Evolutionary conservation across 148 eudicot genomes (phyloP), one percentile per base, ranked within the genome.

Genomic region (Drosera capensis): DNA sequence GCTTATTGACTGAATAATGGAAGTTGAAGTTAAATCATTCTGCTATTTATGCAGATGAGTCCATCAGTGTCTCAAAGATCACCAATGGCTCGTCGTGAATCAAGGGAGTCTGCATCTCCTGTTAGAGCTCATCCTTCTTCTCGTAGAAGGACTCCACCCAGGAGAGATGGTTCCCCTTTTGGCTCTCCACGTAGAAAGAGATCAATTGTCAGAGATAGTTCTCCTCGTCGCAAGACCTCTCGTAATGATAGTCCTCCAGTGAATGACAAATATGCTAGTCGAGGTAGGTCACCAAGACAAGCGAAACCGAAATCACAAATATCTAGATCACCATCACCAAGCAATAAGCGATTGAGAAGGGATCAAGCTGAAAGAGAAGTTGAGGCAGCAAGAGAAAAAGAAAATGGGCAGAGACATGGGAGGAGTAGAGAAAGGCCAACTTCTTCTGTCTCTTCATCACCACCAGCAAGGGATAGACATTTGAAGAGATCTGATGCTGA

Each of bases 311-410:
- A 40, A 18, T 67, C 88, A 30, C 79, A 72, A 35, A 58, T 35
- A 35, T 63, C 87, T 8, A 77, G 60, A 23, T 77, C 82, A 7
- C 90, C 70, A 42, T 82, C 96, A 35, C 94, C 96, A 16, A 74
- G 92, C 54, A 75, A 77, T 8, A 88, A 73, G 60, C 68, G 86
- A 31, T 62, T 73, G 25, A 67, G 61, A 42, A 74, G 77, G 65
- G 77, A 60, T 68, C 71, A 74, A 48, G 66, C 57, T 62, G 94
- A 80, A 43, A 72, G 39, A 47, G 77, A 67, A 46, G 40, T 28
- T 30, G 84, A 59, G 51, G 75, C 59, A 63, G 34, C 53, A 30
- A 57, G 64, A 34, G 80, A 61, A 36, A 66, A 63, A 64, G 85
- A 65, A 20, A 60, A 11, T 52, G 71, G 53, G 45, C 75, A 56